These are phyloP conservation scores for Chlamydomonas incerta DNA, from an alignment of 139 green algal genomes.

Conservation along the genomic window DNA sequence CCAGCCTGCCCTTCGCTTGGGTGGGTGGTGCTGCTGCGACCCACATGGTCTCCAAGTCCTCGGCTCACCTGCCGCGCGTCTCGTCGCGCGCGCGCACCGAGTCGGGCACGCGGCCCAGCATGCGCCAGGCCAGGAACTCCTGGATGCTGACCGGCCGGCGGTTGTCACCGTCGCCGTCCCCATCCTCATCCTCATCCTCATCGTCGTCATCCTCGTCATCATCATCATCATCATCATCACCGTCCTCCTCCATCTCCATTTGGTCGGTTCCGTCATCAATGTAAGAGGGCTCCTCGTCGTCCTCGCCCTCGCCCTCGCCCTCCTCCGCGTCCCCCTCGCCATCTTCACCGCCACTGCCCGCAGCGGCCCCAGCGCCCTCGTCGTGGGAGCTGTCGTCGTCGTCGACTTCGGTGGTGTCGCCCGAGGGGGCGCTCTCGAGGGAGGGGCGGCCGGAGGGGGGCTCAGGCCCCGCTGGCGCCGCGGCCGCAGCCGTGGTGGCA, in stretches of 20 bases:
- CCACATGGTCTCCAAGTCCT: too few relatives aligned
- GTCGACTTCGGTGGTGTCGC: too few relatives aligned
- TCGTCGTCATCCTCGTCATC: neutral
- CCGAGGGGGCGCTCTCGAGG: too few relatives aligned
- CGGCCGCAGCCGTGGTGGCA: too few relatives aligned
- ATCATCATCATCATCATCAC: neutral
- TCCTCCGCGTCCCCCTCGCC: neutral
- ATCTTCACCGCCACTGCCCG: neutral
- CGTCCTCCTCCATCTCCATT: neutral
- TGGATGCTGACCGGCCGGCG: neutral
- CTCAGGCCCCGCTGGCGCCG: too few relatives aligned
- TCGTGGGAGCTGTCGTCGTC: neutral
- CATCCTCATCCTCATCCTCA: neutral
- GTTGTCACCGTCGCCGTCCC: neutral
- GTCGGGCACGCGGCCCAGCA: slow-evolving; percentile 9
- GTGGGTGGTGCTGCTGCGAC: too few relatives aligned
- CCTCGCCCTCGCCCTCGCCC: neutral
- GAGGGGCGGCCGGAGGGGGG: too few relatives aligned
- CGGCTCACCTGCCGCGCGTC: neutral
- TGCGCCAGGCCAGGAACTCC: slow-evolving; percentile 39
- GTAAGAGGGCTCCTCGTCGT: neutral
- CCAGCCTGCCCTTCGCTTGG: too few relatives aligned
- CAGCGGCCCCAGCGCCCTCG: too few relatives aligned
- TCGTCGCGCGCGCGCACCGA: neutral
- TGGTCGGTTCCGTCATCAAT: neutral